These are phyloP conservation scores for Penicillium sp. DNA, from an alignment of 2,329 filamentous ascomycete species.

Conservation along the genomic window DNA sequence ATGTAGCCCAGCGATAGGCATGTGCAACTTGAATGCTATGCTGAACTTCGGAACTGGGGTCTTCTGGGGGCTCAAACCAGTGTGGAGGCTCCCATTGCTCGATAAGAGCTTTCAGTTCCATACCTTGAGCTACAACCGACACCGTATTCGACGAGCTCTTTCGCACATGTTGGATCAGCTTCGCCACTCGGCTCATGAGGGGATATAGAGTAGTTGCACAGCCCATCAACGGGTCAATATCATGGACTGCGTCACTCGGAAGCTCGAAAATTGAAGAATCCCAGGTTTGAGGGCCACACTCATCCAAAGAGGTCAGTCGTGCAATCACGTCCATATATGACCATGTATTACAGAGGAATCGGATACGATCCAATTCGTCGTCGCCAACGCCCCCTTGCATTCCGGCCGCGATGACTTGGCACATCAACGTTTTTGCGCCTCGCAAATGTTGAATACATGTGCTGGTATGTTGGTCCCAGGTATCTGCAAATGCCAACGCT, in stretches of 20 bases:
- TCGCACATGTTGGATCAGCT: slow-evolving; percentile 62
- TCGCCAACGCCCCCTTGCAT: slow-evolving; percentile 39
- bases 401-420: slow-evolving; percentile 54
- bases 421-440: slow-evolving; percentile 63
- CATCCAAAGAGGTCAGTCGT: slow-evolving; percentile 61
- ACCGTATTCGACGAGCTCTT: slow-evolving; percentile 56
- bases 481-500: slow-evolving; percentile 66
- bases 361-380: slow-evolving; percentile 54
- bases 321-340: slow-evolving; percentile 73
- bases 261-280: slow-evolving; percentile 40
- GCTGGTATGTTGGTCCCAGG: slow-evolving; percentile 67
- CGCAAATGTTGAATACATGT: slow-evolving; percentile 69
- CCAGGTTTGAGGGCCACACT: slow-evolving; percentile 53
- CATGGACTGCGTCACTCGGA: slow-evolving; percentile 48
- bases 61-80: slow-evolving; percentile 61
- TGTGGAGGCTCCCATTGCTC: slow-evolving; percentile 61
- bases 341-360: slow-evolving; percentile 69
- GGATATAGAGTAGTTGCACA: slow-evolving; percentile 67
- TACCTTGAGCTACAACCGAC: slow-evolving; percentile 60
- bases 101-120: slow-evolving; percentile 59
- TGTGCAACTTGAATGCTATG: slow-evolving; percentile 66
- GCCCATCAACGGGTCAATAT: slow-evolving; percentile 70
- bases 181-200: slow-evolving; percentile 64
- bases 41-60: slow-evolving; percentile 60
- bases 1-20: slow-evolving; percentile 65